phyloP scores from a whole-genome alignment of 2,329 filamentous ascomycete species.

The Dendrostoma leiphaemia region DNA sequence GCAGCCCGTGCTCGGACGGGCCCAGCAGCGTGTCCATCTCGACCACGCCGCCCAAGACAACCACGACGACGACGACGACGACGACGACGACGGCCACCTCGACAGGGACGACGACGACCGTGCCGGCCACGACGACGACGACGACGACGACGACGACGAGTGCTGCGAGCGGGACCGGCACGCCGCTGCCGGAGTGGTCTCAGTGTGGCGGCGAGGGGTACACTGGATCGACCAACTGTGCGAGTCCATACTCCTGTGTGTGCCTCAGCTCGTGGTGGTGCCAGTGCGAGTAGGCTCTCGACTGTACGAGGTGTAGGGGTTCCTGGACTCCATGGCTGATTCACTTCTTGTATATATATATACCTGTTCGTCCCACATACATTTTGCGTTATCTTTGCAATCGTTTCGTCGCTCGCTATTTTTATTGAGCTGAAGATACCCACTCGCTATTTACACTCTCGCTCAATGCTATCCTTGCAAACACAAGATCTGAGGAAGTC shows the following conservation, averaged over 20 bases:
- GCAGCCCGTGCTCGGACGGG: neutral
- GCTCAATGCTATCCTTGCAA: too few species aligned
- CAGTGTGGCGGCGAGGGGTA: constrained; percentile 36
- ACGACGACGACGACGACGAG: neutral
- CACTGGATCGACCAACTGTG: constrained; percentile 31
- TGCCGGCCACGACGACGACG: neutral
- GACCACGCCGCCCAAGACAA: neutral
- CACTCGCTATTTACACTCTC: too few species aligned
- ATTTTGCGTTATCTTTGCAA: too few species aligned
- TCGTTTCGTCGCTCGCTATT: too few species aligned
- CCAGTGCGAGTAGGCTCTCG: constrained; percentile 24
- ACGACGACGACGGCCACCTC: neutral
- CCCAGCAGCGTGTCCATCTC: constrained; percentile 7
- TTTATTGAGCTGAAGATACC: too few species aligned
- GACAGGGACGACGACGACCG: neutral
- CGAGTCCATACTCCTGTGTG: constrained; percentile 30
- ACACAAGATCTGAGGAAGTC: too few species aligned
- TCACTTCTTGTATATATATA: too few species aligned
- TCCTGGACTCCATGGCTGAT: too few species aligned
- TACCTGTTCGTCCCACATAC: too few species aligned
- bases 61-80: neutral
- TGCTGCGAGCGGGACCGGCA: neutral
- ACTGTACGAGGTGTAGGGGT: too few species aligned
- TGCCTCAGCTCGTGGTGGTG: constrained; percentile 30
- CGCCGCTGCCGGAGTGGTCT: constrained; percentile 32